A percentile compares a stretch with the other conserved stretches of the same genome.
Evolutionary conservation across 495 filamentous ascomycete genomes (phyloP).

Genomic region (Penicillium cataractarum): DNA sequence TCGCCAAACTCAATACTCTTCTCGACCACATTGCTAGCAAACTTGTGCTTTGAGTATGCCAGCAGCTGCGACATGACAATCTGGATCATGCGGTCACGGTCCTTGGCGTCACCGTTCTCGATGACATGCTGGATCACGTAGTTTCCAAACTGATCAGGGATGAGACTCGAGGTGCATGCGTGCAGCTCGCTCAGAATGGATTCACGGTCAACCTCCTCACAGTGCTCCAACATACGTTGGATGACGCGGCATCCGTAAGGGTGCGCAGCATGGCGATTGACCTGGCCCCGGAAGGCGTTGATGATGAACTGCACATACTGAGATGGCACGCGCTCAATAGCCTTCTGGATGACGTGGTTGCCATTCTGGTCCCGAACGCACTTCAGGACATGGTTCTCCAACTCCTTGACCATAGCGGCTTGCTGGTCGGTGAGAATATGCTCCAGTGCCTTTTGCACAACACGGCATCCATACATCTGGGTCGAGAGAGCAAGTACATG

Average conservation of each 20-base stretch:
- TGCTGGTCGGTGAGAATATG: slow-evolving; percentile 92
- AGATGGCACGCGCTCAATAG: slow-evolving; percentile 82
- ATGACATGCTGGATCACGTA: slow-evolving; percentile 97
- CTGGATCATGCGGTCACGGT: slow-evolving; percentile 71
- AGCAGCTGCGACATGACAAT: slow-evolving; percentile 73
- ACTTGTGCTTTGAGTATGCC: slow-evolving; percentile 90
- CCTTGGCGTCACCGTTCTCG: slow-evolving; percentile 74
- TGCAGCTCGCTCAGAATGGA: slow-evolving; percentile 81
- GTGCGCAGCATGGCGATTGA: slow-evolving; percentile 77
- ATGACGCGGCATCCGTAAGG: slow-evolving; percentile 92
- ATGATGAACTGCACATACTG: slow-evolving; percentile 89
- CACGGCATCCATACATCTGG: slow-evolving; percentile 94
- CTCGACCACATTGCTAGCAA: slow-evolving; percentile 96
- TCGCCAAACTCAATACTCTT: slow-evolving; percentile 82
- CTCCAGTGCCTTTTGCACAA: slow-evolving; percentile 97
- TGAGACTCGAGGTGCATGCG: slow-evolving; percentile 66
- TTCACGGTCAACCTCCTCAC: slow-evolving; percentile 69
- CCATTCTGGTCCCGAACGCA: slow-evolving; percentile 91
- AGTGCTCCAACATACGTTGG: slow-evolving; percentile 88
- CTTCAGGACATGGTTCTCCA: slow-evolving; percentile 75
- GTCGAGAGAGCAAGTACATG: slow-evolving; percentile 77
- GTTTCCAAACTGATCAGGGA: slow-evolving; percentile 92
- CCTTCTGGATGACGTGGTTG: slow-evolving; percentile 96
- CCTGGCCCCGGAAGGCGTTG: slow-evolving; percentile 77
- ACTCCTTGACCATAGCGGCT: slow-evolving; percentile 78